Percentiles rank a stretch among this genome's conserved stretches.
phyloP scores from a whole-genome alignment of 192 early-diverging fungal species.

The Linnemannia zychae region DNA sequence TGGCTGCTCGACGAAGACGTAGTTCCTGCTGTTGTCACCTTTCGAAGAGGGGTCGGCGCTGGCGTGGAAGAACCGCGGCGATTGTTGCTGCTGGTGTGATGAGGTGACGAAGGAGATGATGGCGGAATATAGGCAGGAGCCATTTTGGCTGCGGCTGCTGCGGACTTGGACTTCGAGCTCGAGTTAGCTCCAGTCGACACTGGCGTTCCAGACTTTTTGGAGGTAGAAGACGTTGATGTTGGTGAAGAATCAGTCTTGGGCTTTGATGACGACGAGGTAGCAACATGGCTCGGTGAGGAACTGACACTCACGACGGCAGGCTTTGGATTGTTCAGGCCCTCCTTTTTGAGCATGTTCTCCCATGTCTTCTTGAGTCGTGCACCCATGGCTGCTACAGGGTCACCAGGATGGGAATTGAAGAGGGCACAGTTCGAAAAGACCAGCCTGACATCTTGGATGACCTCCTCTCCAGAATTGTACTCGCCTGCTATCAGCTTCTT shows the following conservation, averaged over 20 bases:
- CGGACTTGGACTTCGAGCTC: conserved; percentile 34
- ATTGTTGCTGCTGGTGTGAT: not conserved
- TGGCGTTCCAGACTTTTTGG: not conserved
- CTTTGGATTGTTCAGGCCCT: conserved; percentile 35
- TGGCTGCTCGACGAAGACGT: not conserved
- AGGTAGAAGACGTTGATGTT: not conserved
- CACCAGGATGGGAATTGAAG: conserved; percentile 72
- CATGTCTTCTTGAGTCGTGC: conserved; percentile 65
- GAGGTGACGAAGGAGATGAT: conserved; percentile 19
- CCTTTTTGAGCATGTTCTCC: conserved; percentile 50
- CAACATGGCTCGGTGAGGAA: not conserved
- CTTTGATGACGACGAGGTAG: conserved; percentile 9
- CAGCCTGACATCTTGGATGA: conserved; percentile 64
- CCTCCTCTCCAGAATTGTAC: conserved; percentile 58
- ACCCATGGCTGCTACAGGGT: conserved; percentile 70
- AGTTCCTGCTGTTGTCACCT: conserved; percentile 9
- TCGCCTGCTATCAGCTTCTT: conserved; percentile 56
- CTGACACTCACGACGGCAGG: not conserved
- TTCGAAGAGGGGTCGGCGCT: conserved; percentile 35
- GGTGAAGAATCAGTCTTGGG: conserved; percentile 7
- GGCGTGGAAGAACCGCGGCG: conserved; percentile 45
- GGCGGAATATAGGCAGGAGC: conserved; percentile 46
- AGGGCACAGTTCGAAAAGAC: conserved; percentile 82
- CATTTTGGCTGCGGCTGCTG: conserved; percentile 28
- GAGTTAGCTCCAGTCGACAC: not conserved